phyloP scores from a whole-genome alignment of 2,329 filamentous ascomycete genomes.

The Calonectria multiphialidica region DNA sequence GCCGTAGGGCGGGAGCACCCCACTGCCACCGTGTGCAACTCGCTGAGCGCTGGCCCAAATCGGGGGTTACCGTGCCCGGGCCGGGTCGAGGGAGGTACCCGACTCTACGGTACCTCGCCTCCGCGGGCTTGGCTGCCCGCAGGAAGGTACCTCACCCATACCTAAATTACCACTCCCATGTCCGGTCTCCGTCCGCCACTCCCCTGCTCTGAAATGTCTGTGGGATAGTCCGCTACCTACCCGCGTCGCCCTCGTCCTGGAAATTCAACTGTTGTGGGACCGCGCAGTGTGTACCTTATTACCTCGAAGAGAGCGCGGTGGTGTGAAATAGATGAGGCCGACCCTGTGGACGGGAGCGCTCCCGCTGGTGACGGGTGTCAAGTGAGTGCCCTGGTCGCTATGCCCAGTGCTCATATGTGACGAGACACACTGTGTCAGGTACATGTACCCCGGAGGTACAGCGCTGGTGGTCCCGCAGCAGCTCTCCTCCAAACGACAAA shows the following conservation, averaged over 20 bases:
- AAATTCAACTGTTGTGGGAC: neutral
- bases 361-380: neutral
- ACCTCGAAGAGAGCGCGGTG: neutral
- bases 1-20: constrained; percentile 6
- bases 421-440: neutral
- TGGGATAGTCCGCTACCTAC: constrained; percentile 6
- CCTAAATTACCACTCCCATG: constrained; percentile 10
- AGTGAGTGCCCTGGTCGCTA: neutral
- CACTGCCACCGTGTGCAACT: constrained; percentile 11
- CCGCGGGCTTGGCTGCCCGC: constrained; percentile 4
- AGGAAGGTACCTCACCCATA: constrained; percentile 5
- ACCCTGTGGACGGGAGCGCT: neutral
- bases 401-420: neutral
- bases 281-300: neutral
- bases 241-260: neutral
- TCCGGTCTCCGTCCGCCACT: constrained; percentile 6
- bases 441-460: constrained; percentile 4
- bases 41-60: constrained; percentile 8
- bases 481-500: neutral
- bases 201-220: neutral
- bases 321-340: constrained; percentile 5
- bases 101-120: constrained; percentile 19
- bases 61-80: constrained; percentile 20
- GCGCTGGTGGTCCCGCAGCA: neutral
- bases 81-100: constrained; percentile 36